phyloP scores from a whole-genome alignment of 441 rosid species.

The Macaranga tanarius region DNA sequence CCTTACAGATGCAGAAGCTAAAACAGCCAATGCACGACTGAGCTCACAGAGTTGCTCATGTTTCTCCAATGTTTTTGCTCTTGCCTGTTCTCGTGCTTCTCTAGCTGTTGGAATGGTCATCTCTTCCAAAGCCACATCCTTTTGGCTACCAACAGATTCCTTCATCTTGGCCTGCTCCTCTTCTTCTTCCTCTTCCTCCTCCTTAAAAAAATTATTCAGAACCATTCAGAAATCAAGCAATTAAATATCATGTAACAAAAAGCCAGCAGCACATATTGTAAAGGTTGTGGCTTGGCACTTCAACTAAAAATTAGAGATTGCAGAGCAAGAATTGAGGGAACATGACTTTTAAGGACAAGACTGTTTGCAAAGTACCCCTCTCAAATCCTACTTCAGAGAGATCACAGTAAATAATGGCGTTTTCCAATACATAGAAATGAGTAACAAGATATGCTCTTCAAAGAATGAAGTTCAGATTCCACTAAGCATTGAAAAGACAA shows the following conservation, averaged over 20 bases:
- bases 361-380: not conserved
- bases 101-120: slow-evolving; percentile 62
- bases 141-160: slow-evolving; percentile 50
- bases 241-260: not conserved
- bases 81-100: slow-evolving; percentile 74
- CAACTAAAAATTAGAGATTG: not conserved
- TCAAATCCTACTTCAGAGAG: not conserved
- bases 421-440: not conserved
- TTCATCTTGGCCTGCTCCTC: slow-evolving; percentile 66
- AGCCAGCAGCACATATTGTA: slow-evolving; percentile 11
- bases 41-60: slow-evolving; percentile 82
- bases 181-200: slow-evolving; percentile 85
- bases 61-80: slow-evolving; percentile 72
- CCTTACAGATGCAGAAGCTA: slow-evolving; percentile 95
- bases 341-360: not conserved
- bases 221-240: slow-evolving; percentile 11
- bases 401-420: not conserved
- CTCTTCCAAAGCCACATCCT: slow-evolving; percentile 76
- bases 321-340: not conserved
- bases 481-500: not conserved
- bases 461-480: slow-evolving; percentile 7
- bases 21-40: slow-evolving; percentile 87
- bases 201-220: slow-evolving; percentile 40
- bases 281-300: not conserved
- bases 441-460: not conserved